A percentile compares a stretch with the other conserved stretches of the same genome.
Conservation (phyloP, 1,139 yeast genomes). For the Scheffersomyces titani region DNA sequence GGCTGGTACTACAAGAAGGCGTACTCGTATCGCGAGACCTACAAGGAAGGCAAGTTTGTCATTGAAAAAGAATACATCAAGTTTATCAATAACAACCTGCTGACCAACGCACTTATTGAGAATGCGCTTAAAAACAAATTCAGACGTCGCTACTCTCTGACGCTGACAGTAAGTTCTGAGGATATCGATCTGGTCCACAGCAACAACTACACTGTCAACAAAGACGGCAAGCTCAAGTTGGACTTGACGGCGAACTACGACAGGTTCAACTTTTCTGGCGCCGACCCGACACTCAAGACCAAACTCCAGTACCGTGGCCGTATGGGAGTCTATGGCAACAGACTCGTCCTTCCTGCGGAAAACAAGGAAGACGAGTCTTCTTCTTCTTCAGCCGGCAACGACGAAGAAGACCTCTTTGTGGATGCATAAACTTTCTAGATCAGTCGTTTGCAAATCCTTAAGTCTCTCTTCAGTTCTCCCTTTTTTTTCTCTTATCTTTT, state of each 20-base stretch:
- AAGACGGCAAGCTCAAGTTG: background rate
- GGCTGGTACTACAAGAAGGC: slow-evolving; percentile 84
- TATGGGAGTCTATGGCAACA: slow-evolving; percentile 2
- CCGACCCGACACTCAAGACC: slow-evolving; percentile 1
- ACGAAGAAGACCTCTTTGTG: slow-evolving; percentile 29
- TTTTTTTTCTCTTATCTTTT: background rate
- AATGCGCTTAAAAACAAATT: slow-evolving; percentile 29
- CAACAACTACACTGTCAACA: background rate
- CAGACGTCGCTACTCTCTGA: slow-evolving; percentile 20
- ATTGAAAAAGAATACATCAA: slow-evolving; percentile 50
- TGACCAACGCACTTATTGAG: slow-evolving; percentile 23
- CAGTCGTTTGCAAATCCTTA: background rate
- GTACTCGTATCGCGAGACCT: slow-evolving; percentile 53
- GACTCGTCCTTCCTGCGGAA: slow-evolving; percentile 18
- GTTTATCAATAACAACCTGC: slow-evolving; percentile 15
- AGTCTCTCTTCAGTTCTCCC: slow-evolving; percentile 2
- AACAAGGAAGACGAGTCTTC: slow-evolving; percentile 15
- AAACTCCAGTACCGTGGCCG: slow-evolving; percentile 1
- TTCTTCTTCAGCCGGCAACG: slow-evolving; percentile 22
- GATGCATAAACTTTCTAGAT: slow-evolving; percentile 17
- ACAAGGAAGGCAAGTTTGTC: slow-evolving; percentile 79
- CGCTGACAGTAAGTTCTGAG: background rate
- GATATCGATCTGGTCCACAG: background rate
- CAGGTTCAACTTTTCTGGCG: background rate
- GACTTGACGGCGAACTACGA: background rate